Percentiles rank a stretch among this genome's conserved stretches.
Evolutionary conservation across 169 alveolate genomes (phyloP).

Genomic region (Eimeria nieschulzi): DNA sequence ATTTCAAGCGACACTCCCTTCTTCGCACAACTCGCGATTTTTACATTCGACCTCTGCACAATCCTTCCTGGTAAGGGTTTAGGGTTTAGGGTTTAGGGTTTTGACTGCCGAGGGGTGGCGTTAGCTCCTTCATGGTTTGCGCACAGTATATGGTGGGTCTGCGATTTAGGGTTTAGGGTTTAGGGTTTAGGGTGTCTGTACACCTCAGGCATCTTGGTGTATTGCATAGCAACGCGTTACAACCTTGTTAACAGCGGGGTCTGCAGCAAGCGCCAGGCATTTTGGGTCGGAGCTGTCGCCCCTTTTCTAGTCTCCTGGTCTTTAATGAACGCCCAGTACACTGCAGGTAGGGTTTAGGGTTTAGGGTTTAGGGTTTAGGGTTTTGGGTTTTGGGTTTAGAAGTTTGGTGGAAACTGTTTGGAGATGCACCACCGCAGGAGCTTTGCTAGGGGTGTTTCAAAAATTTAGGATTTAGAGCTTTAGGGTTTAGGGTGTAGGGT

Average conservation of each 20-base stretch:
- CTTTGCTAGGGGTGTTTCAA: neutral
- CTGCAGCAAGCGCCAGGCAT: conserved; percentile 36
- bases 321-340: conserved; percentile 34
- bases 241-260: conserved; percentile 57
- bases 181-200: neutral
- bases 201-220: conserved; percentile 49
- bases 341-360: no score
- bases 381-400: no score
- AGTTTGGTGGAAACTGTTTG: neutral
- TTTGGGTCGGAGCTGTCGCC: conserved; percentile 36
- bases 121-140: no score
- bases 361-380: no score
- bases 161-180: no score
- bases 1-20: neutral
- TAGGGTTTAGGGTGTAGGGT: no score
- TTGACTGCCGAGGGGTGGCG: no score
- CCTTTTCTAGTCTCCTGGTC: conserved; percentile 56
- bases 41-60: conserved; percentile 35
- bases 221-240: conserved; percentile 66
- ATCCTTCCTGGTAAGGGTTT: conserved; percentile 36
- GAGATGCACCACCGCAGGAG: neutral
- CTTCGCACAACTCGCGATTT: conserved; percentile 6
- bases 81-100: no score
- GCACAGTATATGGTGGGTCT: no score
- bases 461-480: neutral